Evolutionary conservation across 768 basidiomycete species (phyloP).

Genomic region (Pleurotus djamor): DNA sequence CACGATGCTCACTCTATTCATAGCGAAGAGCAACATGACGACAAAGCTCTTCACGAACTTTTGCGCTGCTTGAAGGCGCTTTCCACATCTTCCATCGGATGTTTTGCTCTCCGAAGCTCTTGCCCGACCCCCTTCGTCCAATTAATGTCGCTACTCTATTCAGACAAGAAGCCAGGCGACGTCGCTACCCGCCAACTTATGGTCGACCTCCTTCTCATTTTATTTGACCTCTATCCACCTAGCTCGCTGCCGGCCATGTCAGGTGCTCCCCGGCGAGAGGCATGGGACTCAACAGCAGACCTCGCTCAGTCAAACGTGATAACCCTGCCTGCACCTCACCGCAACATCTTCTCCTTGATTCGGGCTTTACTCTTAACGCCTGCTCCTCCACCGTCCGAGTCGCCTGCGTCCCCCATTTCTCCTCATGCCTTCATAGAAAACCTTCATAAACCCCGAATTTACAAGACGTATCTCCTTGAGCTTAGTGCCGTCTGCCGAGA

Average conservation of each 20-base stretch:
- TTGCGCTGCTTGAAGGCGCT: constrained; percentile 93
- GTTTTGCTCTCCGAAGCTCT: constrained; percentile 84
- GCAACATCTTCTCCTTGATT: constrained; percentile 69
- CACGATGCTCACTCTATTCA: constrained; percentile 8
- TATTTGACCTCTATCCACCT: constrained; percentile 87
- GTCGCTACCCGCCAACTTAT: constrained; percentile 88
- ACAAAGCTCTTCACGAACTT: constrained; percentile 89
- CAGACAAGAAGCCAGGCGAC: constrained; percentile 98
- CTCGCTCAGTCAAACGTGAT: constrained; percentile 43
- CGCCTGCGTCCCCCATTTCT: constrained; percentile 56
- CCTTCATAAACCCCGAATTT: constrained; percentile 67
- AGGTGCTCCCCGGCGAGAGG: constrained; percentile 39
- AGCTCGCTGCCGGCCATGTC: constrained; percentile 60
- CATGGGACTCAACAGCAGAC: constrained; percentile 46
- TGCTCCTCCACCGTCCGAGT: constrained; percentile 63
- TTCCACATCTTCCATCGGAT: constrained; percentile 86
- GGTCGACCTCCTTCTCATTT: constrained; percentile 77
- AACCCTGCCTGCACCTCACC: constrained; percentile 72
- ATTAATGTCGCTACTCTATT: constrained; percentile 82
- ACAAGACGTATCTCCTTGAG: constrained; percentile 80
- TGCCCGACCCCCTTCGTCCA: constrained; percentile 88
- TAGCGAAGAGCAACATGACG: constrained; percentile 98
- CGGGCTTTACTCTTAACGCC: constrained; percentile 74
- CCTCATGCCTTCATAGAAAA: constrained; percentile 82
- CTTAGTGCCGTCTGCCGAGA: constrained; percentile 90